These are phyloP conservation scores for Kappamyces sp. DNA, from an alignment of 192 early-diverging fungal genomes.

Conservation along the genomic window DNA sequence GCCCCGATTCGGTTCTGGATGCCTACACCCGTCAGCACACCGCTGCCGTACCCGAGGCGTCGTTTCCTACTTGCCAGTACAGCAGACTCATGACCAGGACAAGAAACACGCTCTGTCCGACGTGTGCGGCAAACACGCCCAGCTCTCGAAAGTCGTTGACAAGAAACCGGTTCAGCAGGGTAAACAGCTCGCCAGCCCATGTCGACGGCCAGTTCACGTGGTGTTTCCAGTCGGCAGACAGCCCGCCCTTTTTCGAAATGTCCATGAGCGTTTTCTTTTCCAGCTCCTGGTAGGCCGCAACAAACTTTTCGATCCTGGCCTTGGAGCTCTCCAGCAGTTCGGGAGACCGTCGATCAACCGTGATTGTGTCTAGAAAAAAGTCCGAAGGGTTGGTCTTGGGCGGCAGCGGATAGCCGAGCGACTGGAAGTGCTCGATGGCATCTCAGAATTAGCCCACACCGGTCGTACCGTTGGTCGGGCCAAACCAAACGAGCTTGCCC, in stretches of 20 bases:
- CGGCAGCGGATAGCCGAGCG: slow-evolving; percentile 34
- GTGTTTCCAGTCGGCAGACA: neutral
- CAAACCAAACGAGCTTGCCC: slow-evolving; percentile 37
- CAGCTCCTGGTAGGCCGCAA: slow-evolving; percentile 1
- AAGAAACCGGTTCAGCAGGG: slow-evolving; percentile 46
- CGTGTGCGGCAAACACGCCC: neutral
- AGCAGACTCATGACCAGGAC: slow-evolving; percentile 46
- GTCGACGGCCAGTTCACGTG: slow-evolving; percentile 10
- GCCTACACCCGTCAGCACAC: slow-evolving; percentile 11
- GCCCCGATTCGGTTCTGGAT: slow-evolving; percentile 58
- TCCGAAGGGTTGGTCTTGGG: slow-evolving; percentile 40
- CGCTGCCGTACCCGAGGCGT: slow-evolving; percentile 29
- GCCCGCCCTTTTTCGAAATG: neutral
- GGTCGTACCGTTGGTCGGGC: slow-evolving; percentile 5
- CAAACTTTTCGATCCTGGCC: slow-evolving; percentile 29
- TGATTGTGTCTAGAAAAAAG: slow-evolving; percentile 29
- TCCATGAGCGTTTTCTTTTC: neutral
- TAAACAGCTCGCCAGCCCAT: slow-evolving; percentile 46
- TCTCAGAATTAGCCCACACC: neutral
- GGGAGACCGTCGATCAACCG: slow-evolving; percentile 16
- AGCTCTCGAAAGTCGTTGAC: slow-evolving; percentile 20
- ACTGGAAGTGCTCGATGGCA: slow-evolving; percentile 34
- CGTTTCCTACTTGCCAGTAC: slow-evolving; percentile 44
- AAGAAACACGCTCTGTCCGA: too few relatives aligned
- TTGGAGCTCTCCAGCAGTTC: slow-evolving; percentile 13